These are phyloP conservation scores for Podospora fimiseda DNA, from an alignment of 495 filamentous ascomycete species.

Conservation along the genomic window DNA sequence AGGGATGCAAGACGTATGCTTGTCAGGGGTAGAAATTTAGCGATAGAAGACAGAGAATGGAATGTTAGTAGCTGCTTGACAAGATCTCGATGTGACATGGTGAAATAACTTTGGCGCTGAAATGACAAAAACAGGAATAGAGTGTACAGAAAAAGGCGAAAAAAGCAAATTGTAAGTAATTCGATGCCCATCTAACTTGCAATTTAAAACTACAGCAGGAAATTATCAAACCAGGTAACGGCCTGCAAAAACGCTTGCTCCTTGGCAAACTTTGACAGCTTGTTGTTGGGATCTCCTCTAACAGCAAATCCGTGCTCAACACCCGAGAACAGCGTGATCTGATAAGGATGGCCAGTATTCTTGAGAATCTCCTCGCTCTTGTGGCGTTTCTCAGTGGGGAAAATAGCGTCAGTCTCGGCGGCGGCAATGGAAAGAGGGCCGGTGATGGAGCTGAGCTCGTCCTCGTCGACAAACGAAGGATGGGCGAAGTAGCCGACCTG, in stretches of 20 bases:
- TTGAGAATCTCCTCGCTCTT: constrained; percentile 48
- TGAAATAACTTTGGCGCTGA: no score
- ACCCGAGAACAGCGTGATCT: constrained; percentile 73
- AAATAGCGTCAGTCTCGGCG: constrained; percentile 73
- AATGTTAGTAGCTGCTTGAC: no score
- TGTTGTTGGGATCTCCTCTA: constrained; percentile 55
- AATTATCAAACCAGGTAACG: constrained; percentile 65
- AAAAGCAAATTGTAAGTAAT: no score
- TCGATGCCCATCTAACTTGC: no score
- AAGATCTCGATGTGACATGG: no score
- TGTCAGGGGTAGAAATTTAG: no score
- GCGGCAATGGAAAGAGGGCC: constrained; percentile 72
- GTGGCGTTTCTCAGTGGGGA: constrained; percentile 66
- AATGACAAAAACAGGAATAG: no score
- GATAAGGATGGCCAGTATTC: constrained; percentile 61
- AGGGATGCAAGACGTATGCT: no score
- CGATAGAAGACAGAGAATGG: no score
- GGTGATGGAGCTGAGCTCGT: constrained; percentile 64
- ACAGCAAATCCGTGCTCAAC: constrained; percentile 79
- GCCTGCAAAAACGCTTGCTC: constrained; percentile 82
- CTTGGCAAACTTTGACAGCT: constrained; percentile 65
- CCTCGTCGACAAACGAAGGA: constrained; percentile 67
- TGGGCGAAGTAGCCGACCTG: constrained; percentile 66
- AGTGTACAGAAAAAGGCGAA: no score
- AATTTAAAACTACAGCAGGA: constrained; percentile 38